Conservation (phyloP, 1,284 basidiomycete genomes). For the Leccinum subspadiceum region DNA sequence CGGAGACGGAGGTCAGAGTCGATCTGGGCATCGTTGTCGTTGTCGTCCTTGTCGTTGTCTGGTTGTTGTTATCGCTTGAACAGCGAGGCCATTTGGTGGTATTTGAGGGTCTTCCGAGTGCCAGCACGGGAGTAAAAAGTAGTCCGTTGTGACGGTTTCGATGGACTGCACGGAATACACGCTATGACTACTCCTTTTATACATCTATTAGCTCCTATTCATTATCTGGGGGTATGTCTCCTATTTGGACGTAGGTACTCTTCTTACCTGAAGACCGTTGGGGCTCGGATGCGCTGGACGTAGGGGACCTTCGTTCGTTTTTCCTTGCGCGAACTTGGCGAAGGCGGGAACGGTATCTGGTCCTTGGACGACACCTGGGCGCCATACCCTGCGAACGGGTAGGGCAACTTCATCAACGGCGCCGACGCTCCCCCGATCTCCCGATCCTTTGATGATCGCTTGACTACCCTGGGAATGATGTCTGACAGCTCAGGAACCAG, state of each 20-base stretch:
- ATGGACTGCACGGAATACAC: no score
- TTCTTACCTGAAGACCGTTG: conserved; percentile 14
- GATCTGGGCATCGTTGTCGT: conserved; percentile 55
- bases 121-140: neutral
- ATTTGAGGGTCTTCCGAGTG: conserved; percentile 39
- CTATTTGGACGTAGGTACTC: no score
- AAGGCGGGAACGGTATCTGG: conserved; percentile 71
- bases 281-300: conserved; percentile 18
- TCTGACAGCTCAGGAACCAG: conserved; percentile 39
- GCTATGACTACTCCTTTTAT: no score
- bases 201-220: no score
- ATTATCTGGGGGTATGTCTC: no score
- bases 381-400: conserved; percentile 59
- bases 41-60: conserved; percentile 49
- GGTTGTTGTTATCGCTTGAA: conserved; percentile 31
- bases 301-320: conserved; percentile 27
- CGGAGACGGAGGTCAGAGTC: conserved; percentile 84
- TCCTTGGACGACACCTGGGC: conserved; percentile 57
- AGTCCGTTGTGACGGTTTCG: no score
- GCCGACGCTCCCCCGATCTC: conserved; percentile 34
- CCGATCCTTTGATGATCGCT: conserved; percentile 39
- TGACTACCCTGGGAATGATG: conserved; percentile 45
- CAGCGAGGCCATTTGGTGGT: conserved; percentile 27
- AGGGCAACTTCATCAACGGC: conserved; percentile 48
- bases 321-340: conserved; percentile 43